phyloP scores from a whole-genome alignment of 176 grass and related monocot species.

The Elaeis guineensis region DNA sequence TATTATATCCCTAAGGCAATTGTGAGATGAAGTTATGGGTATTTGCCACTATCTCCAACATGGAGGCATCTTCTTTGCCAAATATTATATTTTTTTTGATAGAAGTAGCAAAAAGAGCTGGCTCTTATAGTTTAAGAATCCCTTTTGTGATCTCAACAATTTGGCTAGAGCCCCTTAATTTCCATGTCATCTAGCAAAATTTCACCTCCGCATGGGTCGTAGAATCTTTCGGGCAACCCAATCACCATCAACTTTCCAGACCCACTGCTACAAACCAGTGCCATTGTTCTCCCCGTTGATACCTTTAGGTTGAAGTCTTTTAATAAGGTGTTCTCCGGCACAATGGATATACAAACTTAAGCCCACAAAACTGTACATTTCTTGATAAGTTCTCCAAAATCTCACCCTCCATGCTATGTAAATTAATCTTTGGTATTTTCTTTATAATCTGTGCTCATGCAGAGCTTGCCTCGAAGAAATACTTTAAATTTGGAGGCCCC shows the following conservation, averaged over 20 bases:
- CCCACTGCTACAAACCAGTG: conserved; percentile 44
- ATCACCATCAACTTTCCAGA: conserved; percentile 53
- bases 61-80: too few species aligned
- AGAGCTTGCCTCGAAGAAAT: conserved; percentile 22
- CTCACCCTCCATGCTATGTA: conserved; percentile 15
- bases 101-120: too few species aligned
- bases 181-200: conserved; percentile 36
- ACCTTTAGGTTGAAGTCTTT: conserved; percentile 33
- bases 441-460: conserved; percentile 32
- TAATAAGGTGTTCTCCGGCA: conserved; percentile 31
- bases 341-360: conserved; percentile 49
- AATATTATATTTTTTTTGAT: too few species aligned
- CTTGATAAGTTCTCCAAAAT: conserved; percentile 26
- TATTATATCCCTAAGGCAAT: too few species aligned
- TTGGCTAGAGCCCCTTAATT: conserved; percentile 27
- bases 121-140: too few species aligned
- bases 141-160: conserved; percentile 29
- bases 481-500: too few species aligned
- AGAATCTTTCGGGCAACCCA: conserved; percentile 46
- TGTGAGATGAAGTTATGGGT: too few species aligned
- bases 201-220: conserved; percentile 26
- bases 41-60: too few species aligned
- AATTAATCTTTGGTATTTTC: conserved; percentile 35
- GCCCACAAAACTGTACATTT: conserved; percentile 26
- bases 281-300: conserved; percentile 22